Evolutionary conservation across 2,329 filamentous ascomycete species (phyloP), one percentile per base, ranked within the genome.

Genomic region (Hypoxylon sp.): DNA sequence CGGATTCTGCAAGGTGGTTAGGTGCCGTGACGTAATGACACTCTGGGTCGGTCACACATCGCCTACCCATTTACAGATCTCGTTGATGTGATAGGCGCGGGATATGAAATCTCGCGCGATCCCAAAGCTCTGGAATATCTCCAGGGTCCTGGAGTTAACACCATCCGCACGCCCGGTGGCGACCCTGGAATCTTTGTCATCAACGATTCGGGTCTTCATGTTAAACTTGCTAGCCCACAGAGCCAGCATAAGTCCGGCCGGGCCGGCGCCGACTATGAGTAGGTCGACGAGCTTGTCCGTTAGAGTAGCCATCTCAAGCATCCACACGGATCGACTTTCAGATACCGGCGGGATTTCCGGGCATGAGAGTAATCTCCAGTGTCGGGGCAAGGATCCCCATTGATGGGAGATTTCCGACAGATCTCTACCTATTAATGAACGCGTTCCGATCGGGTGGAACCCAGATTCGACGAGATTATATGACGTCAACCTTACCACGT

Each of bases 31-130:
- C 41, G 39, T 34, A 55, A 32, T 37, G 10, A 15, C 15, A 37
- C 34, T 37, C n/a, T n/a, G n/a, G 5, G 13, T n/a, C 15, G 37
- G 15, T 39, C 8, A 39, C 37, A 17, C 37, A n/a, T 17, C 37
- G 17, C 41, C 41, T 24, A 44, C 41, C 41, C 41, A 44, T 39
- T 13, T n/a, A 7, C 37, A 53, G 22, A 53, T 53, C 50, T 53
- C 50, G 34, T 53, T 53, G 34, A 43, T 17, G 34, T 43, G 50
- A 54, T 54, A 54, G 20, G 51, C 51, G 26, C 39, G 37, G 8
- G 39, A 19, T n/a, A 54, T 30, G 11, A 34, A n/a, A 8, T 47
- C 26, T 15, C 34, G 52, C n/a, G 10, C 41, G 17, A 39, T 26
- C 6, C 53, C 53, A 28, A 56, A 48, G 30, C 43, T 56, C 19